These are phyloP conservation scores for Komagataella ulmi DNA, from an alignment of 805 yeast genomes.

Conservation along the genomic window DNA sequence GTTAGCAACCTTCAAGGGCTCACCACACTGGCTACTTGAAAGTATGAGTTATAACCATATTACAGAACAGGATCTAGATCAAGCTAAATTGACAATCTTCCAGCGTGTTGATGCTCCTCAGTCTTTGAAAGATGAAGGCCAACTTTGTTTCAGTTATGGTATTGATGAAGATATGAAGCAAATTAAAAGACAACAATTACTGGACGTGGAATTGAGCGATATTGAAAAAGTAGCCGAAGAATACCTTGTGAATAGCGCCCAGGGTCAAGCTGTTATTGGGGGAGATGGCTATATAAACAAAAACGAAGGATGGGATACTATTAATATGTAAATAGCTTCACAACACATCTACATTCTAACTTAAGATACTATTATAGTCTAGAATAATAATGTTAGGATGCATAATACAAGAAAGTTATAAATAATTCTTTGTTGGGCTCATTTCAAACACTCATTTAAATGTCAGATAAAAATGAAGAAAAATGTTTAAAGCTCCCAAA, in stretches of 20 bases:
- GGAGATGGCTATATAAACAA: neutral
- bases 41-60: slow-evolving; percentile 21
- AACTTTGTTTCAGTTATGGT: slow-evolving; percentile 48
- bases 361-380: too few relatives aligned
- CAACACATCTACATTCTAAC: neutral
- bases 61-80: slow-evolving; percentile 59
- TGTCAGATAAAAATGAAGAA: neutral
- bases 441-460: too few relatives aligned
- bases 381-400: neutral
- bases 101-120: slow-evolving; percentile 87
- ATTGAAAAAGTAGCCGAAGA: slow-evolving; percentile 52
- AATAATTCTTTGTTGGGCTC: too few relatives aligned
- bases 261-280: neutral
- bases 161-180: slow-evolving; percentile 73
- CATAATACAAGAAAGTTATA: too few relatives aligned
- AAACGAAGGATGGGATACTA: neutral
- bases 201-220: slow-evolving; percentile 52
- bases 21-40: slow-evolving; percentile 31
- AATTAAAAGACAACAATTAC: slow-evolving; percentile 57
- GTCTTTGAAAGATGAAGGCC: slow-evolving; percentile 70
- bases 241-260: slow-evolving; percentile 20
- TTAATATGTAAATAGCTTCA: neutral
- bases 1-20: slow-evolving; percentile 38
- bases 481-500: neutral
- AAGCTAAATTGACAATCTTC: slow-evolving; percentile 83